Percentiles rank a stretch among this genome's conserved stretches.
Conservation (phyloP, 148 eudicot species). For the Linanthus parryae region DNA sequence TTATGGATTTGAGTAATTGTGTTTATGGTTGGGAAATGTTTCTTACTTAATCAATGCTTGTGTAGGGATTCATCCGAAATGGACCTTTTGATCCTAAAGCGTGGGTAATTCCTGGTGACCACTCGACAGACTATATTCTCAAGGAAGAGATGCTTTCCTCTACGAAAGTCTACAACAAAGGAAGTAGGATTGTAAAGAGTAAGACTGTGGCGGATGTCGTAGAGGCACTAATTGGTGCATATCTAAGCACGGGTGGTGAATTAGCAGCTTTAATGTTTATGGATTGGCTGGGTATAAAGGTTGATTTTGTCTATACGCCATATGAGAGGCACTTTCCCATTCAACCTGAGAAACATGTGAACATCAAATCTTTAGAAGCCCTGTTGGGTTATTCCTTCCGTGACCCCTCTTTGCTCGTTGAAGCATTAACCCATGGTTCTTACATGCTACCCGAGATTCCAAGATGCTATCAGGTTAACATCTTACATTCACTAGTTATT, state of each 20-base stretch:
- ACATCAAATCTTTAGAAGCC: constrained; percentile 39
- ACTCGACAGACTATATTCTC: constrained; percentile 13
- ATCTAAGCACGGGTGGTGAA: constrained; percentile 66
- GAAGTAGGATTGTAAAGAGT: constrained; percentile 38
- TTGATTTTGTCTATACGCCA: constrained; percentile 32
- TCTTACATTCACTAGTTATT: no score
- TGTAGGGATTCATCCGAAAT: constrained; percentile 82
- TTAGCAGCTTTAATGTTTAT: constrained; percentile 57
- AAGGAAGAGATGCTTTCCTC: constrained; percentile 32
- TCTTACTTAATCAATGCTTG: no score
- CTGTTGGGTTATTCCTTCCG: constrained; percentile 49
- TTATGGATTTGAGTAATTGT: no score
- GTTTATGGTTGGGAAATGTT: no score
- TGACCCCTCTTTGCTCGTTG: constrained; percentile 69
- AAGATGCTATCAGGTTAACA: constrained; percentile 89
- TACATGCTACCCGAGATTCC: constrained; percentile 84
- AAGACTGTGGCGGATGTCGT: constrained; percentile 87
- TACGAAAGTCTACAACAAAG: constrained; percentile 34
- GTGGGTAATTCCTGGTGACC: constrained; percentile 75
- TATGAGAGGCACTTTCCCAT: constrained; percentile 31
- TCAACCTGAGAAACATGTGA: constrained; percentile 32
- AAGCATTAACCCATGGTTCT: constrained; percentile 91
- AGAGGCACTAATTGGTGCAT: constrained; percentile 91
- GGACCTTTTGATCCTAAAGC: constrained; percentile 61
- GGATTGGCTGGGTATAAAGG: constrained; percentile 78